Percentiles rank a stretch among this genome's conserved stretches.
Evolutionary conservation across 2,329 filamentous ascomycete genomes (phyloP).

Genomic region (Hymenoscyphus occultus): DNA sequence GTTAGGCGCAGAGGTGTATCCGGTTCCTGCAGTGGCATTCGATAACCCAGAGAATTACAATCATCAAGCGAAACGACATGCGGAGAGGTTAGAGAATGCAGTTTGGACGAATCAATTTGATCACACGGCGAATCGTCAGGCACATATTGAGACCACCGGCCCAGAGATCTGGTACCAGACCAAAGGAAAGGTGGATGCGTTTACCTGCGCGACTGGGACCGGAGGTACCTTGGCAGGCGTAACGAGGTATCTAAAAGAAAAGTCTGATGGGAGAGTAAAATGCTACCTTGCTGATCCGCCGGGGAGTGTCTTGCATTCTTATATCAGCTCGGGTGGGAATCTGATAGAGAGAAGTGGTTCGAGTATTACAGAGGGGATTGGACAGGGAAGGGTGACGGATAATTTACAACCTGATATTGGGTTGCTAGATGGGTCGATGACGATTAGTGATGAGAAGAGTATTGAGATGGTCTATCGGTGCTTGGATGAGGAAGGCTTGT

Average conservation of each 20-base stretch:
- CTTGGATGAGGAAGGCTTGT: constrained; percentile 91
- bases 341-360: constrained; percentile 77
- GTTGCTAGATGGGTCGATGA: constrained; percentile 78
- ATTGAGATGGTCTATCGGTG: constrained; percentile 98
- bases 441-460: constrained; percentile 87
- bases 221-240: constrained; percentile 86
- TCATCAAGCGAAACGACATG: constrained; percentile 87
- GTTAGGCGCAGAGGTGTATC: constrained; percentile 91
- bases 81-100: constrained; percentile 79
- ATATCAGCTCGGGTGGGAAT: constrained; percentile 81
- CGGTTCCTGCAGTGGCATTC: constrained; percentile 92
- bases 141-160: constrained; percentile 94
- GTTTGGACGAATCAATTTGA: constrained; percentile 99
- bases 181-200: constrained; percentile 79
- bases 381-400: constrained; percentile 93
- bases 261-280: constrained; percentile 74
- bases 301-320: constrained; percentile 88
- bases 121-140: constrained; percentile 88
- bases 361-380: constrained; percentile 96
- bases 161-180: constrained; percentile 98
- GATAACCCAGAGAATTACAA: constrained; percentile 98
- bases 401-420: constrained; percentile 84
- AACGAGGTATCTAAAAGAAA: constrained; percentile 84
- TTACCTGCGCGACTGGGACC: constrained; percentile 93
- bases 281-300: constrained; percentile 91